Evolutionary conservation across 2,329 filamentous ascomycete genomes (phyloP), one percentile per base, ranked within the genome.

Genomic region (Tolypocladium cylindrosporum): DNA sequence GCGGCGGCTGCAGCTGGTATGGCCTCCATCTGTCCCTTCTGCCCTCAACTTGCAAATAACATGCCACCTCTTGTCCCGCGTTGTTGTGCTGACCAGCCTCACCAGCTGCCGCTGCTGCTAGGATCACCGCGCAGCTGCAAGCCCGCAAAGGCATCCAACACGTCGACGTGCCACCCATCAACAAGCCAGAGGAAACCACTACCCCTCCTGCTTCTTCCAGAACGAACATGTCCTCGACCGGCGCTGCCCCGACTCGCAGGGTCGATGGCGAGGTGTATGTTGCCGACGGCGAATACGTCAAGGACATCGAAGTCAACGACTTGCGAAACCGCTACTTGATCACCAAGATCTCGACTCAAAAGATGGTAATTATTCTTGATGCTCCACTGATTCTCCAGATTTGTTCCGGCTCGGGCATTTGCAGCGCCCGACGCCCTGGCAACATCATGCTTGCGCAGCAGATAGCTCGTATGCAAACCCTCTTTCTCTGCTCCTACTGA

Each of bases 301-400:
- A 95, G 75, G 94, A 99, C 70, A 96, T 99, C 69, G 94, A 97
- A 79, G 91, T 99, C 79, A 99, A 99, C 74, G 93, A 97, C 75
- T 77, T 97, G 69, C 88, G 93, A 63, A 99, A 97, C 73, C 90
- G 93, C 67, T 99, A 99, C 75, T 88, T 92, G 73, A 82, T 99
- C 77, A 99, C 93, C 63, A 97, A 97, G 80, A 91, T 92, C 69
- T 89, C 91, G 68, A 96, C 91, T 64, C 94, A 97, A 81, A 96
- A 96, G 85, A 96, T 94, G 93, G 94, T 99, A 97, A 96, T 88
- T 92, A 87, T 75, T 76, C 83, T 84, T 66, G 64, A 57, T 64
- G 62, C 61, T 66, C 60, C 69, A 77, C 69, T 75, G 70, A 74
- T 72, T 61, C 56, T 66, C 67, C 65, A 70, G 67, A 69, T 69